Percentiles rank a stretch among this genome's conserved stretches.
phyloP scores from a whole-genome alignment of 2,329 filamentous ascomycete genomes.

The Trichoderma sp. region DNA sequence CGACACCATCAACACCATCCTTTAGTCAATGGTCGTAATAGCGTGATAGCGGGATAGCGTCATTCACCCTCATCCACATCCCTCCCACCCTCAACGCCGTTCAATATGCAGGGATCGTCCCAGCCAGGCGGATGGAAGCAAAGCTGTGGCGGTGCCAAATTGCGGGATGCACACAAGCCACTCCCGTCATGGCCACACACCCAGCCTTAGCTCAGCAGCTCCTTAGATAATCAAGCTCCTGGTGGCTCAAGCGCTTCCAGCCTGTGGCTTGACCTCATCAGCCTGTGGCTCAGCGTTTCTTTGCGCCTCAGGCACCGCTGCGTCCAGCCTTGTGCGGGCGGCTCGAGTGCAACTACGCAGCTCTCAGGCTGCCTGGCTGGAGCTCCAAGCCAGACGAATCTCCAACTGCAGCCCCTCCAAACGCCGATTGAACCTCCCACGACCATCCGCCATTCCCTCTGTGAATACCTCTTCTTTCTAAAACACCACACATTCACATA shows the following conservation, averaged over 20 bases:
- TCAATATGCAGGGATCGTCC: slow-evolving; percentile 26
- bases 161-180: slow-evolving; percentile 26
- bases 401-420: slow-evolving; percentile 27
- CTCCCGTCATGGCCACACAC: slow-evolving; percentile 20
- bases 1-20: background rate
- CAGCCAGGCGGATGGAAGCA: background rate
- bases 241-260: background rate
- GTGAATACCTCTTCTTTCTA: background rate
- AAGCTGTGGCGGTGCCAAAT: slow-evolving; percentile 22
- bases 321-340: slow-evolving; percentile 35
- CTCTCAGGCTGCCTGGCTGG: slow-evolving; percentile 49
- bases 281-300: slow-evolving; percentile 8
- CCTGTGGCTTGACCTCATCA: slow-evolving; percentile 25
- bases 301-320: slow-evolving; percentile 39
- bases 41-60: slow-evolving; percentile 3
- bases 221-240: background rate
- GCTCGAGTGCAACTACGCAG: slow-evolving; percentile 42
- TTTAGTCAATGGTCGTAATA: background rate
- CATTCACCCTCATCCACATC: background rate
- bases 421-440: slow-evolving; percentile 17
- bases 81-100: slow-evolving; percentile 5
- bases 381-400: slow-evolving; percentile 37
- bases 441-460: background rate
- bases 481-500: too few relatives aligned
- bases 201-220: slow-evolving; percentile 7